phyloP scores from a whole-genome alignment of 176 grass and related monocot genomes.

The Carex cristatella region DNA sequence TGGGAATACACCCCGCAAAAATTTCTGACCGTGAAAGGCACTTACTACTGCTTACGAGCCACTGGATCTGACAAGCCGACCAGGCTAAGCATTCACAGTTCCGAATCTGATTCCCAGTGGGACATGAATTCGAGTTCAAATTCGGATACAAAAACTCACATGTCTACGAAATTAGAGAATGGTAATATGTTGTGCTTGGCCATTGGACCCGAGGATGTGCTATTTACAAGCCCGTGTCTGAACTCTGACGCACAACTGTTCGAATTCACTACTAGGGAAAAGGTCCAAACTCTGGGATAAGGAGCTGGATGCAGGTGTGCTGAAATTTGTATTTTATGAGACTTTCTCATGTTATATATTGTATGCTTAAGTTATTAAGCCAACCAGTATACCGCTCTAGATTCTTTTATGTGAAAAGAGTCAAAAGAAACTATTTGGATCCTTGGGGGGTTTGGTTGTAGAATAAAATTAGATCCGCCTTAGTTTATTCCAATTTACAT shows the following conservation, averaged over 20 bases:
- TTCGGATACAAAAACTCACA: neutral
- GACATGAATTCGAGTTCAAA: constrained; percentile 6
- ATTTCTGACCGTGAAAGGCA: constrained; percentile 30
- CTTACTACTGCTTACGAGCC: constrained; percentile 28
- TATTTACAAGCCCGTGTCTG: constrained; percentile 28
- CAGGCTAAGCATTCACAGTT: constrained; percentile 9
- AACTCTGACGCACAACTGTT: constrained; percentile 21
- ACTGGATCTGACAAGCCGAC: constrained; percentile 13
- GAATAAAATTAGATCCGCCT: too few relatives aligned
- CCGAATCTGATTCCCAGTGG: constrained; percentile 33
- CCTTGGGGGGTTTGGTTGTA: neutral
- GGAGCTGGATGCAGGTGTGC: too few relatives aligned
- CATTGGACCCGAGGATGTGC: constrained; percentile 19
- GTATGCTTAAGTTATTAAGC: neutral
- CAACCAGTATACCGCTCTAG: too few relatives aligned
- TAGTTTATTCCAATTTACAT: too few relatives aligned
- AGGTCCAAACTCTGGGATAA: neutral
- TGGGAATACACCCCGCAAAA: constrained; percentile 36
- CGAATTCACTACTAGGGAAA: constrained; percentile 17
- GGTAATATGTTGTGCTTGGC: constrained; percentile 23
- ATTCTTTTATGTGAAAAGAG: neutral
- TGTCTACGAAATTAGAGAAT: constrained; percentile 2
- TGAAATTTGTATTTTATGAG: neutral
- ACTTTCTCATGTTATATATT: neutral
- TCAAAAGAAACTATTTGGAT: neutral